Evolutionary conservation across 208 protist genomes (phyloP).

Genomic region (Strigomonas galati): DNA sequence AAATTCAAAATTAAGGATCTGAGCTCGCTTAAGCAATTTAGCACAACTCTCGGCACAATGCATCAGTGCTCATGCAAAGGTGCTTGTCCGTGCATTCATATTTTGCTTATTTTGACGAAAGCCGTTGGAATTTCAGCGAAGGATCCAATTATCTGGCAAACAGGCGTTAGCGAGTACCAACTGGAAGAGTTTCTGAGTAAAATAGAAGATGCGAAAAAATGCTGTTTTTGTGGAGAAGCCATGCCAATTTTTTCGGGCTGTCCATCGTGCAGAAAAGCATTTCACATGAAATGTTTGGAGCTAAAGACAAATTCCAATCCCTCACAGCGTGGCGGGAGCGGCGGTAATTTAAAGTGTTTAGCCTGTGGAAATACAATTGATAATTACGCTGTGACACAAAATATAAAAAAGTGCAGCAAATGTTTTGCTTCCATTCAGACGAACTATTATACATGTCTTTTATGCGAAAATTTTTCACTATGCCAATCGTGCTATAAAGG

Average conservation of each 20-base stretch:
- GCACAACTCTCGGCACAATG: too few species aligned
- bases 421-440: slow-evolving; percentile 23
- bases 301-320: slow-evolving; percentile 10
- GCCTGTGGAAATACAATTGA: neutral
- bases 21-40: too few species aligned
- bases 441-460: slow-evolving; percentile 39
- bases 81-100: slow-evolving; percentile 61
- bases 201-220: slow-evolving; percentile 13
- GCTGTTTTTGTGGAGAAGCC: slow-evolving; percentile 30
- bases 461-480: slow-evolving; percentile 43
- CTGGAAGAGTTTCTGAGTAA: slow-evolving; percentile 35
- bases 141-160: slow-evolving; percentile 70
- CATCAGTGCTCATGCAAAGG: slow-evolving; percentile 57
- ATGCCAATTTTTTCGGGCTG: slow-evolving; percentile 5
- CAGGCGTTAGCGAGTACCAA: slow-evolving; percentile 51
- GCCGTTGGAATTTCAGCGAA: slow-evolving; percentile 30
- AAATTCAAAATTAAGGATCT: slow-evolving; percentile 32
- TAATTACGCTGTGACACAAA: neutral
- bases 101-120: slow-evolving; percentile 55
- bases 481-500: slow-evolving; percentile 39
- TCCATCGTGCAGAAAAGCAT: slow-evolving; percentile 11
- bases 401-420: slow-evolving; percentile 4
- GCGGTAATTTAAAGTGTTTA: neutral
- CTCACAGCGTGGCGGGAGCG: neutral
- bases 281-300: slow-evolving; percentile 29